A percentile compares a stretch with the other conserved stretches of the same genome.
phyloP scores from a whole-genome alignment of 2,329 filamentous ascomycete species.

The Coniochaeta sp. region DNA sequence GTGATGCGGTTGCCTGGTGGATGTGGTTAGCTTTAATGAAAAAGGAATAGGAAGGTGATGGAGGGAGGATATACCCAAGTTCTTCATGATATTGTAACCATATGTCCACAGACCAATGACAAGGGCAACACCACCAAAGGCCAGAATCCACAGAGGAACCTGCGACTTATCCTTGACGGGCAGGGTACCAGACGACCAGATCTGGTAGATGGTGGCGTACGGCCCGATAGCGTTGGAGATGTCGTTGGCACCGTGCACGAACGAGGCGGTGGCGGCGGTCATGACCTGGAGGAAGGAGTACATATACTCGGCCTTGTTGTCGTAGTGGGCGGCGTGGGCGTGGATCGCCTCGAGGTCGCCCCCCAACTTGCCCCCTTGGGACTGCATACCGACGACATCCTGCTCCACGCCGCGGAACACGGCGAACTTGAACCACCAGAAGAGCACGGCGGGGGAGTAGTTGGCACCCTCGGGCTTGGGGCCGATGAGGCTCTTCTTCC shows the following conservation, averaged over 20 bases:
- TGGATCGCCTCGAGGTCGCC: conserved; percentile 49
- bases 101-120: conserved; percentile 54
- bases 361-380: conserved; percentile 32
- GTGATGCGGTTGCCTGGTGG: conserved; percentile 53
- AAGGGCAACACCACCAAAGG: conserved; percentile 23
- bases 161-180: conserved; percentile 31
- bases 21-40: too few relatives aligned
- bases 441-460: conserved; percentile 33
- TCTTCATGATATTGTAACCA: conserved; percentile 57
- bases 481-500: conserved; percentile 26
- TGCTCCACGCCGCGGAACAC: conserved; percentile 40
- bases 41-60: too few relatives aligned
- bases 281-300: conserved; percentile 55
- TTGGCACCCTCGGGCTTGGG: conserved; percentile 34
- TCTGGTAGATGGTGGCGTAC: conserved; percentile 54
- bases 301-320: conserved; percentile 55
- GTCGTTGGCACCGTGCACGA: conserved; percentile 62
- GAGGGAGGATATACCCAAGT: too few relatives aligned
- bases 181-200: conserved; percentile 45
- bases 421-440: conserved; percentile 36
- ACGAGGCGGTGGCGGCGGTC: conserved; percentile 56
- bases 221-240: conserved; percentile 57
- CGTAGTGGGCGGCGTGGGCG: conserved; percentile 50
- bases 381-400: conserved; percentile 30
- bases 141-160: conserved; percentile 54